Conservation (phyloP, 306 rosid genomes). For the Purshia tridentata region DNA sequence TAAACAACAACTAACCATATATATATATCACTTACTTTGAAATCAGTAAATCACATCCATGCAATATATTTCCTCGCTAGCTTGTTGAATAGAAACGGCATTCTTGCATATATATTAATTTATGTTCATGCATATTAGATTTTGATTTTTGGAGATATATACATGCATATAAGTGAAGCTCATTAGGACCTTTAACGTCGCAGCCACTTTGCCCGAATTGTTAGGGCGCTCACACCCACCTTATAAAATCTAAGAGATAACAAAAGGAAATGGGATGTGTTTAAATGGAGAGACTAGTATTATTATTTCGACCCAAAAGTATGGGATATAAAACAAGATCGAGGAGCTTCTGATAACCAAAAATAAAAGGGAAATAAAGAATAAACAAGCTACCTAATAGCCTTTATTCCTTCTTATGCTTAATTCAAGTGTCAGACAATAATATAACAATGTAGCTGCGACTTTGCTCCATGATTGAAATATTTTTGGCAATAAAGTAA, state of each 20-base stretch:
- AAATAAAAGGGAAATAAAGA: background rate
- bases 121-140: no score
- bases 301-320: background rate
- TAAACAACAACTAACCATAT: background rate
- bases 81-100: background rate
- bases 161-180: background rate
- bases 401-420: background rate
- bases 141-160: no score
- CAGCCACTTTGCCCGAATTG: conserved; percentile 32
- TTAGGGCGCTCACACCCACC: conserved; percentile 29
- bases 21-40: background rate
- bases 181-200: conserved; percentile 29
- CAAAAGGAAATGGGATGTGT: background rate
- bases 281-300: background rate
- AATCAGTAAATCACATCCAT: background rate
- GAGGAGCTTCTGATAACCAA: background rate
- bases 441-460: background rate
- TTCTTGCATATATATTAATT: no score
- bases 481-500: background rate
- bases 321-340: background rate
- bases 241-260: background rate
- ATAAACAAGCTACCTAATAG: background rate
- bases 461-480: background rate
- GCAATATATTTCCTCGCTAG: background rate
- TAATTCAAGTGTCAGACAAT: background rate